These are phyloP conservation scores for Backusella circina DNA, from an alignment of 192 early-diverging fungal species.

Conservation along the genomic window DNA sequence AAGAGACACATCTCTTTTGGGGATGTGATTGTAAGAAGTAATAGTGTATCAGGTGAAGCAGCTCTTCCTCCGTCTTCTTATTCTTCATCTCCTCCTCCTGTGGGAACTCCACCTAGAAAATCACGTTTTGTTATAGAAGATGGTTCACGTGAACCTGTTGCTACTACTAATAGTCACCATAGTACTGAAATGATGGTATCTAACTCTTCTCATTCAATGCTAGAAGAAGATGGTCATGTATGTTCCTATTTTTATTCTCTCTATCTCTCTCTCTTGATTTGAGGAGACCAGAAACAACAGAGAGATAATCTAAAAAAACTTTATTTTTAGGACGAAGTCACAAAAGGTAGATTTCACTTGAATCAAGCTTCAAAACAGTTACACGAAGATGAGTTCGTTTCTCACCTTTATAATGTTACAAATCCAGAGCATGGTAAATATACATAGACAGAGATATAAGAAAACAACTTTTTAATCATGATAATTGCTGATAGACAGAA, in stretches of 20 bases:
- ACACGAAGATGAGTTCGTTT: background rate
- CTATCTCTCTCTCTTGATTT: too few species aligned
- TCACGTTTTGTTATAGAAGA: constrained; percentile 38
- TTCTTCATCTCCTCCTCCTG: constrained; percentile 7
- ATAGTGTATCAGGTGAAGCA: background rate
- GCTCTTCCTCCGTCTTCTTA: background rate
- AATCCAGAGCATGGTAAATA: background rate
- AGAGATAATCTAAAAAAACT: background rate
- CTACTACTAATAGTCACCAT: background rate
- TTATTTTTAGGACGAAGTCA: constrained; percentile 37
- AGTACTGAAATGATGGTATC: constrained; percentile 9
- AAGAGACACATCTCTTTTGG: constrained; percentile 46
- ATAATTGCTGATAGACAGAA: constrained; percentile 24
- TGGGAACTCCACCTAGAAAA: constrained; percentile 18
- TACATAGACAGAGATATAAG: background rate
- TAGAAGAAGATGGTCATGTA: background rate
- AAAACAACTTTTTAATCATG: background rate
- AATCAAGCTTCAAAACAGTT: constrained; percentile 18
- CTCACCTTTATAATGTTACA: background rate
- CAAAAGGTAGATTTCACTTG: constrained; percentile 75
- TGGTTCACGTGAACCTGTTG: background rate
- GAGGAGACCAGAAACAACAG: background rate
- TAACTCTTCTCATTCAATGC: background rate
- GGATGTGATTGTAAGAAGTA: constrained; percentile 33
- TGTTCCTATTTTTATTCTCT: background rate